Evolutionary conservation across 2,329 filamentous ascomycete genomes (phyloP).

Genomic region (Nakataea oryzae): DNA sequence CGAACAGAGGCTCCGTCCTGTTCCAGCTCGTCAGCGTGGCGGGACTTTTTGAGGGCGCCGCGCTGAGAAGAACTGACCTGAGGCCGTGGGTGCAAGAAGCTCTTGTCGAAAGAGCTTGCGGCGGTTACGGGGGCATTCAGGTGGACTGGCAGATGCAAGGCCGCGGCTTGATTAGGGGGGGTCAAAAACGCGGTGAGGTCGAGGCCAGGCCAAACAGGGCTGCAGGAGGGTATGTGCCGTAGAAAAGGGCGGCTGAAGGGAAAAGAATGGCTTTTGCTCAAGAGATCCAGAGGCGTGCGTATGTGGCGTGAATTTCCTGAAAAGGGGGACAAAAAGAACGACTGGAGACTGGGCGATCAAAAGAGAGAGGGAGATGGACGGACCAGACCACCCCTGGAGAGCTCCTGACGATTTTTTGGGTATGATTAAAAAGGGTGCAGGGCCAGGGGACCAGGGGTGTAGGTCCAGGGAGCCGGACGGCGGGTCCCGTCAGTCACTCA

Average conservation of each 20-base stretch:
- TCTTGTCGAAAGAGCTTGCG: conserved; percentile 6
- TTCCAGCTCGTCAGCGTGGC: not conserved
- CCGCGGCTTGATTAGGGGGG: not conserved
- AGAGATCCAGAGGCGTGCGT: not conserved
- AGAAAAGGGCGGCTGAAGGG: not conserved
- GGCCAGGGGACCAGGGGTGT: conserved; percentile 1
- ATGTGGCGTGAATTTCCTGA: not conserved
- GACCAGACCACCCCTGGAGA: not conserved
- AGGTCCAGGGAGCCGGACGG: conserved; percentile 4
- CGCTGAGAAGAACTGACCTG: not conserved
- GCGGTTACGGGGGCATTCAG: conserved; percentile 5
- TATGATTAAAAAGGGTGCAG: conserved; percentile 5
- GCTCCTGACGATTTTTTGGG: not conserved
- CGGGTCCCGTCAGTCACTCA: conserved; percentile 3
- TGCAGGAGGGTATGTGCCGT: not conserved
- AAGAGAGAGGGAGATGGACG: not conserved
- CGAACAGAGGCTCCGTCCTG: conserved; percentile 3
- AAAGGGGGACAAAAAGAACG: not conserved
- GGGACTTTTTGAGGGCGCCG: not conserved
- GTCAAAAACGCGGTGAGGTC: not conserved
- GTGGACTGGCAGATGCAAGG: not conserved
- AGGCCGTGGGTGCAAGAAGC: not conserved
- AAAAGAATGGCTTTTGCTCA: not conserved
- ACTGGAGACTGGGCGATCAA: not conserved
- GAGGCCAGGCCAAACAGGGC: not conserved